Evolutionary conservation across 257 asterid genomes (phyloP).

Genomic region (Lycium ferocissimum): DNA sequence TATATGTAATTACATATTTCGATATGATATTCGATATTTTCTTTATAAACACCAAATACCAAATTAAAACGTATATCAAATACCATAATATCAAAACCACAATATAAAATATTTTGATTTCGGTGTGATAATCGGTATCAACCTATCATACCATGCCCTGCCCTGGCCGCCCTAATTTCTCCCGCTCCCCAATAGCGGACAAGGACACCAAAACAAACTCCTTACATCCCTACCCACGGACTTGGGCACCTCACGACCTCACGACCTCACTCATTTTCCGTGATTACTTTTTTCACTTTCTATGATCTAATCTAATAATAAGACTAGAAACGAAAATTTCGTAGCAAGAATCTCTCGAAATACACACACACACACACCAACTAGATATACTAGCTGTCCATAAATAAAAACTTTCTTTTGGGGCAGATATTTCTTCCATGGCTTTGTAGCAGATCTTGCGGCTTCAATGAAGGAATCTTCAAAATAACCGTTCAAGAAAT

Average conservation of each 20-base stretch:
- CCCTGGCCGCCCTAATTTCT: too few relatives aligned
- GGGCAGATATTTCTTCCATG: conserved; percentile 4
- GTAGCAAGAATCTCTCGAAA: not conserved
- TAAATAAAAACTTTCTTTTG: not conserved
- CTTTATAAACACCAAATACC: too few relatives aligned
- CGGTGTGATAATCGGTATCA: too few relatives aligned
- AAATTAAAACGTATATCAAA: too few relatives aligned
- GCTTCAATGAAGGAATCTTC: conserved; percentile 17
- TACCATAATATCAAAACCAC: too few relatives aligned
- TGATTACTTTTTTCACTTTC: not conserved
- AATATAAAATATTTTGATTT: too few relatives aligned
- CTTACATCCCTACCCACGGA: not conserved
- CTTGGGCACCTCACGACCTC: not conserved
- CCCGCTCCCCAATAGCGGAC: too few relatives aligned
- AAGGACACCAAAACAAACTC: too few relatives aligned
- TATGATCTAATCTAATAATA: not conserved
- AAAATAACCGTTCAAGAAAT: not conserved
- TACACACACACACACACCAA: not conserved
- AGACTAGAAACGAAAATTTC: not conserved
- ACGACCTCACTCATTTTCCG: not conserved
- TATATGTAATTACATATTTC: too few relatives aligned
- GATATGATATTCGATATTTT: too few relatives aligned
- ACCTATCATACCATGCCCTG: too few relatives aligned
- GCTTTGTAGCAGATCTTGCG: conserved; percentile 27
- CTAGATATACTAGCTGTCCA: not conserved